Conservation (phyloP, 2,329 filamentous ascomycete genomes). For the Lachnellula hyalina region DNA sequence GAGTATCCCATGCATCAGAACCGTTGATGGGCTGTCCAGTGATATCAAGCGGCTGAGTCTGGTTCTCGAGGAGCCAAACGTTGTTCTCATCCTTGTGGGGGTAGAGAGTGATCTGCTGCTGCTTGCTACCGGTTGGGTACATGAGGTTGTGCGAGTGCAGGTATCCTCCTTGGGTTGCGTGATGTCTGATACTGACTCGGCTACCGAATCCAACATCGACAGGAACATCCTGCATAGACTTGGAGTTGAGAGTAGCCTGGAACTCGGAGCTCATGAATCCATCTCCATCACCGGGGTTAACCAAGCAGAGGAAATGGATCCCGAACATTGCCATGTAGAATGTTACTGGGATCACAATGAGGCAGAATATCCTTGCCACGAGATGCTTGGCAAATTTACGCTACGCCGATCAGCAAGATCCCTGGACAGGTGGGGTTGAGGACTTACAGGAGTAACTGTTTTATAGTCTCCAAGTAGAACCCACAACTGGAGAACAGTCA, state of each 20-base stretch:
- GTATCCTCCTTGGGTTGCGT: conserved; percentile 97
- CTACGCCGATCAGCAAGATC: conserved; percentile 33
- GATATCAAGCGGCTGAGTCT: conserved; percentile 79
- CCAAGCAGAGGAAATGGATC: conserved; percentile 89
- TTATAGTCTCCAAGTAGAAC: conserved; percentile 84
- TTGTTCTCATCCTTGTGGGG: conserved; percentile 99
- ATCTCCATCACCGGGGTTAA: conserved; percentile 94
- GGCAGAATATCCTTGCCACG: conserved; percentile 81
- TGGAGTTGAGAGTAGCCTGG: conserved; percentile 93
- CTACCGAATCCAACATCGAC: conserved; percentile 89
- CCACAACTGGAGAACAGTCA: conserved; percentile 93
- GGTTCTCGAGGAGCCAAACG: conserved; percentile 88
- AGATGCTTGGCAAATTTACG: conserved; percentile 92
- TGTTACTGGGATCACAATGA: conserved; percentile 79
- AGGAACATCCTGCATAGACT: conserved; percentile 91
- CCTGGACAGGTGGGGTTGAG: neutral
- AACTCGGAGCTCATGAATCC: conserved; percentile 99
- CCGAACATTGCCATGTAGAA: conserved; percentile 98
- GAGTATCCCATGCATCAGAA: conserved; percentile 74
- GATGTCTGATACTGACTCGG: conserved; percentile 78
- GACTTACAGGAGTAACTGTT: conserved; percentile 69
- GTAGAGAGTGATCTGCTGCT: conserved; percentile 97
- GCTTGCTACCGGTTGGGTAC: conserved; percentile 96
- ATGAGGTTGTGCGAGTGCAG: conserved; percentile 95
- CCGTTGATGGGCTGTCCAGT: conserved; percentile 75